A percentile compares a stretch with the other conserved stretches of the same genome.
phyloP scores from a whole-genome alignment of 176 grass and related monocot genomes.

The Pontederia crassipes region DNA sequence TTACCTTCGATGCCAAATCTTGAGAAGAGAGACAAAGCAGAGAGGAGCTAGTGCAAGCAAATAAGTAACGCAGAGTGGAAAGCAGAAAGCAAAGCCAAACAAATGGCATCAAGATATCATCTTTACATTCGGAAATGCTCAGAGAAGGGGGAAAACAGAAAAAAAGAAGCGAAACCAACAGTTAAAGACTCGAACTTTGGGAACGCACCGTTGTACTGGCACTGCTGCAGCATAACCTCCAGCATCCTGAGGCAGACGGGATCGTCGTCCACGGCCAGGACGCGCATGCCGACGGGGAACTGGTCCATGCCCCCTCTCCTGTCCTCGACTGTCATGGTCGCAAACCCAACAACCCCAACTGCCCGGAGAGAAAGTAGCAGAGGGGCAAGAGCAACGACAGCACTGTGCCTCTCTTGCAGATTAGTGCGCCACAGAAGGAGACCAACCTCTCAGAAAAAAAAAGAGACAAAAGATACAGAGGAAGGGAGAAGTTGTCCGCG shows the following conservation, averaged over 20 bases:
- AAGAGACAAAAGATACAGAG: no score
- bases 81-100: neutral
- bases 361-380: neutral
- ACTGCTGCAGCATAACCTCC: slow-evolving; percentile 6
- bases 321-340: slow-evolving; percentile 15
- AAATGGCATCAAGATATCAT: neutral
- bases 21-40: no score
- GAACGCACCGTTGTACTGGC: slow-evolving; percentile 12
- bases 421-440: no score
- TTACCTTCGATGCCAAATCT: no score
- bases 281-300: slow-evolving; percentile 25
- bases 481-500: no score
- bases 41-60: neutral
- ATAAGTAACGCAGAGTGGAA: neutral
- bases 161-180: neutral
- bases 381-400: no score
- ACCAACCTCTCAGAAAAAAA: no score
- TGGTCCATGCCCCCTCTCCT: slow-evolving; percentile 12
- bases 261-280: slow-evolving; percentile 24
- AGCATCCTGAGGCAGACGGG: slow-evolving; percentile 22
- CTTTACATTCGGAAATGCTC: neutral
- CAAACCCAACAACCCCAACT: neutral
- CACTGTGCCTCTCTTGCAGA: no score
- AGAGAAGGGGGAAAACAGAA: neutral
- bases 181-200: neutral